phyloP scores from a whole-genome alignment of 1,284 basidiomycete species.

The Ceratobasidium sp. region DNA sequence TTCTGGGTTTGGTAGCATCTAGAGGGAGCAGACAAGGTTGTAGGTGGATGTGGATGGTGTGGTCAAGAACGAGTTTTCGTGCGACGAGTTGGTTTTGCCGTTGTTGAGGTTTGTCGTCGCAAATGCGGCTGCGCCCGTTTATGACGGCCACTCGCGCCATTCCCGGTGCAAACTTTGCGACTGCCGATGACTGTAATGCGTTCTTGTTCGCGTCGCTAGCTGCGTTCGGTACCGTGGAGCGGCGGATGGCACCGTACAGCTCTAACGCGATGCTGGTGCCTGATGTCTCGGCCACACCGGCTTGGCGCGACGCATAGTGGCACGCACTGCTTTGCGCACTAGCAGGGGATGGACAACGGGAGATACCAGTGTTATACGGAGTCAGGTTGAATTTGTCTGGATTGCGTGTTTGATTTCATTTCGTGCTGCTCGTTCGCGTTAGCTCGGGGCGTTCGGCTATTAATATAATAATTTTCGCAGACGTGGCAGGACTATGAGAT shows the following conservation, averaged over 20 bases:
- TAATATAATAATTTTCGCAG: background rate
- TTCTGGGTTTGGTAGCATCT: no score
- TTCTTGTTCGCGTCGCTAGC: constrained; percentile 24
- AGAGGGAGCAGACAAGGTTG: background rate
- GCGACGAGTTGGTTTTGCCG: constrained; percentile 37
- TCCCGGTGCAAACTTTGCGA: constrained; percentile 36
- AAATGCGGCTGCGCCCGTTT: constrained; percentile 39
- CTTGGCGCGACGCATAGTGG: constrained; percentile 36
- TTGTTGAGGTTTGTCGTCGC: constrained; percentile 41
- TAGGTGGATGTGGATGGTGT: constrained; percentile 44
- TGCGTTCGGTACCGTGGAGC: constrained; percentile 23
- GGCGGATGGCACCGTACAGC: constrained; percentile 41
- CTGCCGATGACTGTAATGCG: constrained; percentile 23
- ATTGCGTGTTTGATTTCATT: background rate
- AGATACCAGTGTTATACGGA: constrained; percentile 39
- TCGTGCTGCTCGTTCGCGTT: constrained; percentile 2
- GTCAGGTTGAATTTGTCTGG: constrained; percentile 12
- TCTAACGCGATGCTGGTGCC: constrained; percentile 26
- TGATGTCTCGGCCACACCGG: constrained; percentile 38
- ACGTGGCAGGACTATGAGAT: background rate
- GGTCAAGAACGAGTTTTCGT: constrained; percentile 40
- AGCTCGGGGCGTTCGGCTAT: constrained; percentile 2
- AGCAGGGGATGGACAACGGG: constrained; percentile 24
- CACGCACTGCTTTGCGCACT: constrained; percentile 37
- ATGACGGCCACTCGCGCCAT: constrained; percentile 42